Percentiles rank a stretch among this genome's conserved stretches.
phyloP scores from a whole-genome alignment of 1,139 yeast genomes.

The Debaryomyces robertsiae region DNA sequence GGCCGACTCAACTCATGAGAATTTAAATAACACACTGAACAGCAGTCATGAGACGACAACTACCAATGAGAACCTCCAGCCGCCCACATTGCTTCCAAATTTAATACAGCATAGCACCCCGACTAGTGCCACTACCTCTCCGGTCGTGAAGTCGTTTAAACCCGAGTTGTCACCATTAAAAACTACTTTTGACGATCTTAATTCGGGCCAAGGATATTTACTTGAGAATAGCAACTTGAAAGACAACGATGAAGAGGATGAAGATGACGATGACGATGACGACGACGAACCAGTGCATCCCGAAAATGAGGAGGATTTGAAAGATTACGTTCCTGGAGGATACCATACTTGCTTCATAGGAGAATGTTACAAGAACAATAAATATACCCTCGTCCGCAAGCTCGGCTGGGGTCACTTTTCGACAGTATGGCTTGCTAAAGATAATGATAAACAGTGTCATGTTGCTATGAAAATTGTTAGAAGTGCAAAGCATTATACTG shows the following conservation, averaged over 20 bases:
- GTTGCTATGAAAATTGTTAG: constrained; percentile 87
- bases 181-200: constrained; percentile 32
- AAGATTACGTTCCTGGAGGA: constrained; percentile 81
- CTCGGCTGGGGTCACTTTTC: constrained; percentile 60
- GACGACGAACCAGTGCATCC: constrained; percentile 46
- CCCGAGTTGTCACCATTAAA: constrained; percentile 42
- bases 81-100: constrained; percentile 25
- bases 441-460: constrained; percentile 54
- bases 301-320: constrained; percentile 64
- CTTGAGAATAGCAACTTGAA: constrained; percentile 2
- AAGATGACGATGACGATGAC: constrained; percentile 42
- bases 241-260: constrained; percentile 4
- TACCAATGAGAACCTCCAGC: constrained; percentile 14
- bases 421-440: constrained; percentile 58
- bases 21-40: constrained; percentile 11
- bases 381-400: constrained; percentile 71
- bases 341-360: constrained; percentile 85
- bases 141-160: constrained; percentile 32
- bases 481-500: constrained; percentile 74
- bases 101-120: constrained; percentile 30
- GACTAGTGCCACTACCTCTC: constrained; percentile 30
- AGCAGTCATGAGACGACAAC: constrained; percentile 9
- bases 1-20: constrained; percentile 33
- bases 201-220: constrained; percentile 5
- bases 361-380: constrained; percentile 61